Conservation (phyloP, 2,329 filamentous ascomycete species). For the Diplocarpon rosae region DNA sequence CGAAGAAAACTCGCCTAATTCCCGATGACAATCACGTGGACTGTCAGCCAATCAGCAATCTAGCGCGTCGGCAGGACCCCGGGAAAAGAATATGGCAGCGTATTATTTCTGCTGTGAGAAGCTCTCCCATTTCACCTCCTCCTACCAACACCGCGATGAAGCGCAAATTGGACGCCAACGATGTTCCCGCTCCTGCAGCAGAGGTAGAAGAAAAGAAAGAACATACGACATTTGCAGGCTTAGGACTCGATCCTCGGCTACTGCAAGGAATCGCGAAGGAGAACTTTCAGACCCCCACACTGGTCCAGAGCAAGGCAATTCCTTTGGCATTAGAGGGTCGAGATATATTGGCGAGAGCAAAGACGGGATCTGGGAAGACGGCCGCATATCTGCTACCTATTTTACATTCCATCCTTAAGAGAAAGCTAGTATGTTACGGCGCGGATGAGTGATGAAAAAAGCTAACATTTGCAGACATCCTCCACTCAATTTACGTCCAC, state of each 20-base stretch:
- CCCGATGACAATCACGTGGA: too few relatives aligned
- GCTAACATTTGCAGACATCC: constrained; percentile 33
- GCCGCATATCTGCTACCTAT: constrained; percentile 89
- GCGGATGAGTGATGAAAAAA: neutral
- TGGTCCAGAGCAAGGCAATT: constrained; percentile 78
- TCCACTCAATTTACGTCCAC: constrained; percentile 49
- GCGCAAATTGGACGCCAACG: constrained; percentile 47
- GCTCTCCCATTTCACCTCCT: neutral
- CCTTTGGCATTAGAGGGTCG: constrained; percentile 78
- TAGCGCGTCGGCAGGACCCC: too few relatives aligned
- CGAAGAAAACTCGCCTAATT: too few relatives aligned
- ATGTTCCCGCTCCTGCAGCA: constrained; percentile 34
- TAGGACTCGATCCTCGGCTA: constrained; percentile 75
- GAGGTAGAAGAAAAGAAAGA: constrained; percentile 24
- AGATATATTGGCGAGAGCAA: constrained; percentile 84
- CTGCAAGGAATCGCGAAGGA: constrained; percentile 78
- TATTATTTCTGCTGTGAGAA: too few relatives aligned
- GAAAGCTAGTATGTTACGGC: constrained; percentile 47
- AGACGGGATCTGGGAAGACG: constrained; percentile 94
- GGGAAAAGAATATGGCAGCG: too few relatives aligned
- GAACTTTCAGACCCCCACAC: constrained; percentile 77
- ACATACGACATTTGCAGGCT: constrained; percentile 52
- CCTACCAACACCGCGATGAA: constrained; percentile 36
- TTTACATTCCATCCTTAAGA: constrained; percentile 71
- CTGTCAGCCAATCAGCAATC: too few relatives aligned